Evolutionary conservation across 768 basidiomycete genomes (phyloP), one percentile per base, ranked within the genome.

Genomic region (Sporobolomyces phaffii): DNA sequence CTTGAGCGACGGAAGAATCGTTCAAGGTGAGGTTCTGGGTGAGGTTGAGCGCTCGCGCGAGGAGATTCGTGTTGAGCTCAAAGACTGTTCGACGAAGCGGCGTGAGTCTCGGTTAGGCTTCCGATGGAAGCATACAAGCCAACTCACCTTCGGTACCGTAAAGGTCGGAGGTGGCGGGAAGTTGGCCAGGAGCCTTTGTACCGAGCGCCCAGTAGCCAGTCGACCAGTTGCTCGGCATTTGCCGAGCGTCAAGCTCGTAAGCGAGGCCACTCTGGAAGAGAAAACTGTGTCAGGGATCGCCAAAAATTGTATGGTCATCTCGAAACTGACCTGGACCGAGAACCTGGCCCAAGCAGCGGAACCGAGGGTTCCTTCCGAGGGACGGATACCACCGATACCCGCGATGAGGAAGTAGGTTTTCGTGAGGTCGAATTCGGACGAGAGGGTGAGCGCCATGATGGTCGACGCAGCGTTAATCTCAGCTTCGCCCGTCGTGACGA

Each of bases 401-500:
- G 78, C 78, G 56, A 81, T 72, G 38, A 81, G 73, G 74, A 80
- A 82, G 69, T 82, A 82, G 3, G 80, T 81, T 34, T 65, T 54
- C 0, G 65, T 76, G 54, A 81, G 75, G 72, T 81, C 72, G 73
- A 82, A 82, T 17, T 69, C 31, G 1, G 75, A 58, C 0, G 78
- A 73, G 54, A 77, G 70, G 13, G 78, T 64, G 57, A 81, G 70
- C 0, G 81, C 77, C 36, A 75, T 68, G 49, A 79, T 74, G 13
- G 78, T 75, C 9, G 76, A 67, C 22, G 80, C 80, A 0, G 81
- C 80, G 69, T 82, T 81, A 73, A 82, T 81, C 72, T 81, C 81
- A 13, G 72, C 71, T 31, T 67, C 52, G 3, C 52, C 52, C 2
- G 48, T 49, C 31, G 76, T 78, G 13, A 80, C 62, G 40, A 80